Conservation (phyloP, 371 early-diverging fungal species). For the Lichtheimia hyalospora region DNA sequence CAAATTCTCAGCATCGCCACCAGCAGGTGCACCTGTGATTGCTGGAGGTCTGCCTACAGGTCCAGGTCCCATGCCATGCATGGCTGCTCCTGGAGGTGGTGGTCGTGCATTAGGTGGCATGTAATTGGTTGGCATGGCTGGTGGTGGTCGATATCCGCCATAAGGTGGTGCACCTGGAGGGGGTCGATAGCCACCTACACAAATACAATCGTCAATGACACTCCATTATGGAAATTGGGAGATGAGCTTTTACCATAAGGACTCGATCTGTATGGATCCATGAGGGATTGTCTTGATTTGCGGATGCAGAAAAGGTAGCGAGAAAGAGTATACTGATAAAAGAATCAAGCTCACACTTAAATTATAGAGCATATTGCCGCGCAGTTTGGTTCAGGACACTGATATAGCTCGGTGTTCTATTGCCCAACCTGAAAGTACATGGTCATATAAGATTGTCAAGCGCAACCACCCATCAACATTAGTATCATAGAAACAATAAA, state of each 20-base stretch:
- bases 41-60: not conserved
- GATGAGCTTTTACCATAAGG: conserved; percentile 9
- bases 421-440: too few relatives aligned
- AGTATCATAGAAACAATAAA: too few relatives aligned
- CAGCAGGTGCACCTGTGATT: not conserved
- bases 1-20: conserved; percentile 49
- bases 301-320: too few relatives aligned
- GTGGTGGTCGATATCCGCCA: conserved; percentile 10
- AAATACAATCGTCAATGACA: too few relatives aligned
- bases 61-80: not conserved
- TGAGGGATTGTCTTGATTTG: not conserved
- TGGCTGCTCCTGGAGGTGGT: not conserved
- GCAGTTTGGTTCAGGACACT: too few relatives aligned
- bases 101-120: conserved; percentile 6
- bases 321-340: too few relatives aligned
- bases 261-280: conserved; percentile 23
- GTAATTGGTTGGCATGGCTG: not conserved
- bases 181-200: conserved; percentile 8
- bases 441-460: too few relatives aligned
- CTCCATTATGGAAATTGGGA: too few relatives aligned
- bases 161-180: conserved; percentile 7
- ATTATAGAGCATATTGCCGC: too few relatives aligned
- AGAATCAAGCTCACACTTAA: too few relatives aligned
- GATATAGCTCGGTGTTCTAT: too few relatives aligned
- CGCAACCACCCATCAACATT: too few relatives aligned